Conservation (phyloP, 805 yeast genomes). For the Martiniozyma abietophila region DNA sequence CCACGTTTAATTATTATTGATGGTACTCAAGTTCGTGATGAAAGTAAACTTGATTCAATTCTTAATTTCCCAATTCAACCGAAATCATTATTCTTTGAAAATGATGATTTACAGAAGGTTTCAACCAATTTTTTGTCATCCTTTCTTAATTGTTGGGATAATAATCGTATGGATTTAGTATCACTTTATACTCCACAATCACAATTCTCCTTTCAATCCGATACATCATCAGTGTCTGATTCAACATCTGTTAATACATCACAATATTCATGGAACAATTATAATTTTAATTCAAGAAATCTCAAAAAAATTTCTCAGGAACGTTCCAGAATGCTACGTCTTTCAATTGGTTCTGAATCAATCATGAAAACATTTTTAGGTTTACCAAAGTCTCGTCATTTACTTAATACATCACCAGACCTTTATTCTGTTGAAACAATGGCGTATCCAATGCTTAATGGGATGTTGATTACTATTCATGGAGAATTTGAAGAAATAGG, state of each 20-base stretch:
- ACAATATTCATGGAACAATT: conserved; percentile 47
- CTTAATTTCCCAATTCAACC: conserved; percentile 45
- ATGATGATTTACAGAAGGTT: conserved; percentile 53
- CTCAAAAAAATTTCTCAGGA: conserved; percentile 50
- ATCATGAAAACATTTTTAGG: conserved; percentile 53
- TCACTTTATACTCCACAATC: conserved; percentile 74
- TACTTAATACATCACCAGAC: conserved; percentile 50
- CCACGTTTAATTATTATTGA: conserved; percentile 77
- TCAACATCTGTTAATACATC: conserved; percentile 14
- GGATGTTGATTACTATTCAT: conserved; percentile 71
- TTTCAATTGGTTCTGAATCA: conserved; percentile 60
- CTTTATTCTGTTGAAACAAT: conserved; percentile 71
- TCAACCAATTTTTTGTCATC: conserved; percentile 74
- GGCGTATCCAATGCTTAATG: conserved; percentile 61
- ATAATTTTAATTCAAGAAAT: conserved; percentile 69
- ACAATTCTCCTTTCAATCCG: conserved; percentile 74
- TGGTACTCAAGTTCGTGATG: conserved; percentile 72
- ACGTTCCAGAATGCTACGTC: conserved; percentile 46
- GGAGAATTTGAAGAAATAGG: conserved; percentile 73
- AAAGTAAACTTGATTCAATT: conserved; percentile 41
- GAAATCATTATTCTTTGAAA: conserved; percentile 74
- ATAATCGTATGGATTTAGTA: conserved; percentile 58
- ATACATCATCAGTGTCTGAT: conserved; percentile 42
- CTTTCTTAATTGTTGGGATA: conserved; percentile 75
- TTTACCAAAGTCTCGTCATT: conserved; percentile 75